phyloP scores from a whole-genome alignment of 2,329 filamentous ascomycete species.

The Microcyclospora tardicrescens region DNA sequence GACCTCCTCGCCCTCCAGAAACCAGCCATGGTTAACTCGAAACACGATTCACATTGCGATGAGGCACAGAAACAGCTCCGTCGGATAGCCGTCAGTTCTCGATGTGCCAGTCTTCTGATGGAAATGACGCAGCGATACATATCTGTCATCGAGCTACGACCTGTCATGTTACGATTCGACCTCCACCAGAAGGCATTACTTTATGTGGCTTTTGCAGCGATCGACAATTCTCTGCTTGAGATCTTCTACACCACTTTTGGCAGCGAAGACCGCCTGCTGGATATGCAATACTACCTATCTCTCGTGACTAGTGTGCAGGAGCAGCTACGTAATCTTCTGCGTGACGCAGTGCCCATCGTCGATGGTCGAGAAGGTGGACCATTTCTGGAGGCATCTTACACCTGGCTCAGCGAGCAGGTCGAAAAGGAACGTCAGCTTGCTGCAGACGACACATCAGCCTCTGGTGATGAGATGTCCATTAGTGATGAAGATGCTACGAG shows the following conservation, averaged over 20 bases:
- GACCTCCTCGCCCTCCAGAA: not conserved
- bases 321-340: not conserved
- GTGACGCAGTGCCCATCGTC: not conserved
- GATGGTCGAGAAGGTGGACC: not conserved
- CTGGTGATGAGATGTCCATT: no score
- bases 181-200: not conserved
- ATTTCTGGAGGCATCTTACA: not conserved
- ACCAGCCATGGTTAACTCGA: not conserved
- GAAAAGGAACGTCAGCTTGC: not conserved
- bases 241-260: constrained; percentile 4
- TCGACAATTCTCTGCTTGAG: constrained; percentile 9
- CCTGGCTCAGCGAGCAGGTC: constrained; percentile 5
- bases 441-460: not conserved
- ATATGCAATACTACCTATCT: constrained; percentile 3
- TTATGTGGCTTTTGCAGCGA: constrained; percentile 2
- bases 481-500: no score
- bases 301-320: not conserved
- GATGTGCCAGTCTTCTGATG: constrained; percentile 6
- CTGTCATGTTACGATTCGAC: constrained; percentile 1
- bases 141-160: constrained; percentile 9
- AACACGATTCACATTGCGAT: not conserved
- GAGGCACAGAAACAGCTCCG: not conserved
- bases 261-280: not conserved
- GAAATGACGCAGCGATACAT: constrained; percentile 9
- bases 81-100: not conserved